Conservation (phyloP, 2,329 filamentous ascomycete species). For the Clonostachys rhizophaga region DNA sequence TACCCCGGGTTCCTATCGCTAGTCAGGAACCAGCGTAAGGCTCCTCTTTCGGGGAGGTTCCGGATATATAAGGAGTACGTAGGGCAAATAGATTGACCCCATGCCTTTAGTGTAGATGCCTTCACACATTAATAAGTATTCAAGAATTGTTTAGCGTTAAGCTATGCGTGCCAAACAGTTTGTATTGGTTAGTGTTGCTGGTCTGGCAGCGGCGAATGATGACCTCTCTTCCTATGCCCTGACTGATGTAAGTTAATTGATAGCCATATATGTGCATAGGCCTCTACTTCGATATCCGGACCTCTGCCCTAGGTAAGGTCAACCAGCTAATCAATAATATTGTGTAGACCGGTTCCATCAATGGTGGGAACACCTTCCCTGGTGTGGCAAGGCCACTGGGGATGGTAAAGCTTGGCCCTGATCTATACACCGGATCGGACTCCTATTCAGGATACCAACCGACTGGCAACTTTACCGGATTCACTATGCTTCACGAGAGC, state of each 20-base stretch:
- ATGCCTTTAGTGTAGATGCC: too few species aligned
- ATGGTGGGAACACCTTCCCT: constrained; percentile 44
- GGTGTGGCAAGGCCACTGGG: constrained; percentile 41
- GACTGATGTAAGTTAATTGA: constrained; percentile 20
- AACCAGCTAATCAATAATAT: neutral
- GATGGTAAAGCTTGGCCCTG: constrained; percentile 44
- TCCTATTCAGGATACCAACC: constrained; percentile 48
- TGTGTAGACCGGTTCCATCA: constrained; percentile 34
- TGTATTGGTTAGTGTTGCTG: neutral
- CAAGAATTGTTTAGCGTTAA: too few species aligned
- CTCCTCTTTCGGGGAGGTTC: too few species aligned
- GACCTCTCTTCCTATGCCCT: constrained; percentile 25
- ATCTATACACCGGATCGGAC: constrained; percentile 41
- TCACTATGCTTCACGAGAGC: constrained; percentile 61
- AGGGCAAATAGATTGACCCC: too few species aligned
- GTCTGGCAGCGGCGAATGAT: neutral
- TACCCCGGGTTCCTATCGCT: too few species aligned
- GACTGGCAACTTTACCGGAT: constrained; percentile 50
- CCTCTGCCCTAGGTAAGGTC: neutral
- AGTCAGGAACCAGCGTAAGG: too few species aligned
- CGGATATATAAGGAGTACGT: too few species aligned
- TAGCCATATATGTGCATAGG: neutral
- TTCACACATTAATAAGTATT: too few species aligned
- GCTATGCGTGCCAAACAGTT: neutral
- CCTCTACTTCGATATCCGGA: too few species aligned